Base-by-base conservation (phyloP, 2,329 filamentous ascomycete genomes). In the Diaporthe aspalathi region DNA sequence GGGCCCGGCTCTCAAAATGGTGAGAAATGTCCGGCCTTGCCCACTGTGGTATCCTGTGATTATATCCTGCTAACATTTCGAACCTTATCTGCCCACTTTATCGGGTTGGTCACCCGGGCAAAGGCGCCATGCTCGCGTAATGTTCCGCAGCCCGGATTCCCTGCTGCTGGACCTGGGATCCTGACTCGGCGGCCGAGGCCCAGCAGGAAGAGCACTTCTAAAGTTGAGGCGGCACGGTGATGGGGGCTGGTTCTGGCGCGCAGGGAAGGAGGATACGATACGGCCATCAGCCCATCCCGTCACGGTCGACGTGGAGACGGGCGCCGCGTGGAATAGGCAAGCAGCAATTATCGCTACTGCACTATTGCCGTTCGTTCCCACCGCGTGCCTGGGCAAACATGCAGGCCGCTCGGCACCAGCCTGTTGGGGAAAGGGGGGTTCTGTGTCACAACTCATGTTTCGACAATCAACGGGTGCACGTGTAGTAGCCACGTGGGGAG, bases 391-490 rank as follows among this genome's bases (percentile, higher is more conserved):
- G 27, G 56, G 54, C 7, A 24, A 14, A 60, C 14, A 35, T 35
- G 32, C 32, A 35, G 9, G 5, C 32, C 32, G 9, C 35, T 9
- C 11, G 60, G 43, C 43, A 27, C 57, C 29, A 32, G 43, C 57
- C 17, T 47, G 49, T 49, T 38, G 57, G 40, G 40, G 47, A 29
- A 22, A 16, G 38, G 40, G 60, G 43, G 20, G 14, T n/a, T 38
- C 60, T 27, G 45, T 65, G 60, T 50, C 60, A 63, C 60, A 47
- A 49, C 45, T 65, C 45, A 50, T 50, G 60, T 65, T 50, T 65
- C 45, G 60, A 65, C 45, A n/a, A 35, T 49, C 6, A 27, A 38
- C 29, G 29, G 29, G 7, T 50, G n/a, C 60, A 38, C 45, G 45
- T 65, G 60, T 35, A 27, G 43, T 8, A 8, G 12, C 60, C 60